Base-by-base conservation (phyloP, 2,329 filamentous ascomycete species). In the Passalora sequoiae region DNA sequence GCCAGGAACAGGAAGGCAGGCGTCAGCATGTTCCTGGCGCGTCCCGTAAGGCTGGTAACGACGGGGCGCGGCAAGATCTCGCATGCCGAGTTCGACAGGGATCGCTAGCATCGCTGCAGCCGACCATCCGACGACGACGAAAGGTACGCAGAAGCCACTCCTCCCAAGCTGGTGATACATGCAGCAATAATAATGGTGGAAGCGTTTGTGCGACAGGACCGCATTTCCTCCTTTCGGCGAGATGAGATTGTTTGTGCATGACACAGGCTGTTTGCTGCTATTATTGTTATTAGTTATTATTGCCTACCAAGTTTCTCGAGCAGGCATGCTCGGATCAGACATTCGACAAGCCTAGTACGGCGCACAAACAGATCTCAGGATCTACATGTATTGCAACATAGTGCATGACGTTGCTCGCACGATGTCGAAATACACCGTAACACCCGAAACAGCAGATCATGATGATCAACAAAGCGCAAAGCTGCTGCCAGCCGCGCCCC, bases 381-480 rank as follows among this genome's bases (percentile, higher is more conserved):
- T 28, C 25, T 4, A 39, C 30, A 39, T 39, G 24, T 7, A 21
- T 20, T 30, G 37, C 29, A 39, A 21, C 37, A 30, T 19, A 21
- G 13, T 30, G 13, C n/a, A 30, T 39, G 25, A 39, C 37, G 37
- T 28, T 39, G 25, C 24, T 33, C 37, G 37, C 29, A 27, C 25
- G 24, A 21, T 10, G 21, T 27, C 21, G 7, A 21, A 38, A 3
- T 27, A 16, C 25, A 25, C 20, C 19, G 24, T 24, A 22, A 9
- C 10, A 10, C 27, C 20, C 17, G 19, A 20, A 40, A 21, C 17
- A 24, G 38, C 17, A 32, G 17, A 30, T 40, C 25, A 6, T 21
- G 33, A n/a, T 40, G 38, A 40, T 40, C 38, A 15, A n/a, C n/a
- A n/a, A n/a, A 25, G 28, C 38, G 28, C 12, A 31, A 38, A 30